phyloP scores from a whole-genome alignment of 352 stramenopile species.

The Phytopythium chamaehyphon region DNA sequence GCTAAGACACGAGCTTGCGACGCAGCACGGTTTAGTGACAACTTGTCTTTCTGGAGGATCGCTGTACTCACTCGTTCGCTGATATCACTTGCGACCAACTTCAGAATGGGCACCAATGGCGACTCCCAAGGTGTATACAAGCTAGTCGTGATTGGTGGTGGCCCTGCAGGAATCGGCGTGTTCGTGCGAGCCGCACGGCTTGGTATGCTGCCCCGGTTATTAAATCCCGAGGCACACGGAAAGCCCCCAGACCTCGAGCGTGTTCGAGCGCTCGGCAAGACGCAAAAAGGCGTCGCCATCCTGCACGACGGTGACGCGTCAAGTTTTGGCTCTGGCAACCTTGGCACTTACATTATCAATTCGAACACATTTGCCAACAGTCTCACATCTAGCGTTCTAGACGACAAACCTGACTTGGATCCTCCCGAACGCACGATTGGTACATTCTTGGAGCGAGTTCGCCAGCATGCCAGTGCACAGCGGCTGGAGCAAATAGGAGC shows the following conservation, averaged over 20 bases:
- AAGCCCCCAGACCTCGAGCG: conserved; percentile 34
- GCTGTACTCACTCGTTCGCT: no score
- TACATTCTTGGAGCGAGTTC: conserved; percentile 64
- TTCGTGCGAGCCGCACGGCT: conserved; percentile 67
- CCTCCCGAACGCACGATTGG: conserved; percentile 67
- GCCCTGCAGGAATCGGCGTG: conserved; percentile 65
- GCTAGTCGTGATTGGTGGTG: conserved; percentile 63
- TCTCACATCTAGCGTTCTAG: conserved; percentile 65
- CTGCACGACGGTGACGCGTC: conserved; percentile 51
- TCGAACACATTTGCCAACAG: conserved; percentile 83
- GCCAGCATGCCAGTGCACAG: conserved; percentile 46
- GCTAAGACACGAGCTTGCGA: no score
- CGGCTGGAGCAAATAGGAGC: conserved; percentile 51
- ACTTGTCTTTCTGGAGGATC: no score
- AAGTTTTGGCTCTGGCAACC: conserved; percentile 61
- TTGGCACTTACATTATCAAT: conserved; percentile 82
- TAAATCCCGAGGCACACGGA: conserved; percentile 41
- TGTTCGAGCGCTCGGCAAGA: conserved; percentile 33
- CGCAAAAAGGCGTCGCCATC: conserved; percentile 55
- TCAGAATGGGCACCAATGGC: conserved; percentile 8
- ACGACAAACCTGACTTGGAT: conserved; percentile 73
- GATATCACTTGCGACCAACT: no score
- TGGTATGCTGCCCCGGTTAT: conserved; percentile 46
- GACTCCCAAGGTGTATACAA: conserved; percentile 54
- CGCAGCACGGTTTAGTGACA: neutral